A percentile compares a stretch with the other conserved stretches of the same genome.
Evolutionary conservation across 108 stramenopile species (phyloP).

Genomic region (Discostella pseudostelligera): DNA sequence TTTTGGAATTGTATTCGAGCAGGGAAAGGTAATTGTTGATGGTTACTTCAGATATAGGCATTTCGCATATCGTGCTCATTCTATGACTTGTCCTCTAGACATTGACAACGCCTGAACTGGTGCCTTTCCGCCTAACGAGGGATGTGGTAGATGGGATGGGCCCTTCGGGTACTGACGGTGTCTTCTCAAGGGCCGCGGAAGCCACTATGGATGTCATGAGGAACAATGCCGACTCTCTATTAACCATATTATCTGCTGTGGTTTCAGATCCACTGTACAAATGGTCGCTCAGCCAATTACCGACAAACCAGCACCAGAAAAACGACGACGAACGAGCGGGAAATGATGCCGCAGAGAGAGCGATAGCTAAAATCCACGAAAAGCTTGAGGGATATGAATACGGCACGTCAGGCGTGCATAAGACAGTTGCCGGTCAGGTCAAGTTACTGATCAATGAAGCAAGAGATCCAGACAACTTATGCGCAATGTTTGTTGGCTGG

Average conservation of each 20-base stretch:
- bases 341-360: slow-evolving; percentile 62
- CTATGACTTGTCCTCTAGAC: slow-evolving; percentile 6
- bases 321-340: slow-evolving; percentile 34
- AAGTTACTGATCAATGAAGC: slow-evolving; percentile 93
- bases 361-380: slow-evolving; percentile 80
- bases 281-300: slow-evolving; percentile 84
- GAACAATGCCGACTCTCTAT: slow-evolving; percentile 70
- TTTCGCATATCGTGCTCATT: not conserved
- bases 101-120: slow-evolving; percentile 85
- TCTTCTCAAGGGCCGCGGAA: slow-evolving; percentile 78
- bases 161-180: slow-evolving; percentile 85
- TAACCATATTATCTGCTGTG: slow-evolving; percentile 93
- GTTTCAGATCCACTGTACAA: slow-evolving; percentile 94
- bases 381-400: slow-evolving; percentile 99
- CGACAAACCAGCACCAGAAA: slow-evolving; percentile 55
- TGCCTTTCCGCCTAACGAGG: slow-evolving; percentile 97
- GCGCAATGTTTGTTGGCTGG: slow-evolving; percentile 89
- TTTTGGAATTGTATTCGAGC: slow-evolving; percentile 99
- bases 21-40: slow-evolving; percentile 78
- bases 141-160: slow-evolving; percentile 99
- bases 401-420: slow-evolving; percentile 83
- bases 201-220: slow-evolving; percentile 81
- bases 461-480: slow-evolving; percentile 85
- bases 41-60: not conserved
- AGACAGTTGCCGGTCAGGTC: slow-evolving; percentile 95